phyloP scores from a whole-genome alignment of 2,329 filamentous ascomycete genomes.

The Monosporascus sp. region DNA sequence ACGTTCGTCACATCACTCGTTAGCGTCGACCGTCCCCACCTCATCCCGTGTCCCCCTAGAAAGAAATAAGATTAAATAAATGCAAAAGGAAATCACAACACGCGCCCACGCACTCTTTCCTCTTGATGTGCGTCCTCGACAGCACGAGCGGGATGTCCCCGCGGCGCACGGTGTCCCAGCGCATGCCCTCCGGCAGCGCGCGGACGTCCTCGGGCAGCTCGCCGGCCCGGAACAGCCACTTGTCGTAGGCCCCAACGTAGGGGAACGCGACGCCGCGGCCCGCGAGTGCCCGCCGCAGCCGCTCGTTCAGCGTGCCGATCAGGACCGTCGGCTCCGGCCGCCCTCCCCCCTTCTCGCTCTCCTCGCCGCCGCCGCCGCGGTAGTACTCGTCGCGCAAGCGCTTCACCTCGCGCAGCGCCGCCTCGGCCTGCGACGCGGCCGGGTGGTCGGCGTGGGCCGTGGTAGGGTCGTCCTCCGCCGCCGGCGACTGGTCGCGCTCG shows the following conservation, averaged over 20 bases:
- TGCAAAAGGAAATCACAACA: neutral
- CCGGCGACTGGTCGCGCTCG: constrained; percentile 25
- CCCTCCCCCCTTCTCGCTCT: constrained; percentile 27
- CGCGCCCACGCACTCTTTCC: constrained; percentile 40
- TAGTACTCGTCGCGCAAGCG: constrained; percentile 16
- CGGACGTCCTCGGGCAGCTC: constrained; percentile 32
- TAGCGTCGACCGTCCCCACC: neutral
- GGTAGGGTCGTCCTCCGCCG: constrained; percentile 6
- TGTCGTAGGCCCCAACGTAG: constrained; percentile 36
- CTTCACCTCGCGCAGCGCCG: constrained; percentile 15
- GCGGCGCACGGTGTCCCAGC: constrained; percentile 48
- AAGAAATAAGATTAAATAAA: neutral
- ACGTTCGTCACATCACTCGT: neutral
- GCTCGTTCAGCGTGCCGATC: constrained; percentile 37
- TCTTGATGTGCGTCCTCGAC: constrained; percentile 49
- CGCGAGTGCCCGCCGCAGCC: constrained; percentile 24
- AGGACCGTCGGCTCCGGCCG: constrained; percentile 22
- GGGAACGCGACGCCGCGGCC: constrained; percentile 23
- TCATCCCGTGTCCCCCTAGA: neutral
- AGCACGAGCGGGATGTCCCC: constrained; percentile 52
- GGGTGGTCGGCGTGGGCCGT: too few relatives aligned
- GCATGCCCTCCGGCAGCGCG: constrained; percentile 41
- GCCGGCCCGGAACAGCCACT: constrained; percentile 52
- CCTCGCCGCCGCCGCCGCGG: constrained; percentile 1
- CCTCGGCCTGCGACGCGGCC: neutral